phyloP scores from a whole-genome alignment of 176 grass and related monocot species.

The Secale cereale region DNA sequence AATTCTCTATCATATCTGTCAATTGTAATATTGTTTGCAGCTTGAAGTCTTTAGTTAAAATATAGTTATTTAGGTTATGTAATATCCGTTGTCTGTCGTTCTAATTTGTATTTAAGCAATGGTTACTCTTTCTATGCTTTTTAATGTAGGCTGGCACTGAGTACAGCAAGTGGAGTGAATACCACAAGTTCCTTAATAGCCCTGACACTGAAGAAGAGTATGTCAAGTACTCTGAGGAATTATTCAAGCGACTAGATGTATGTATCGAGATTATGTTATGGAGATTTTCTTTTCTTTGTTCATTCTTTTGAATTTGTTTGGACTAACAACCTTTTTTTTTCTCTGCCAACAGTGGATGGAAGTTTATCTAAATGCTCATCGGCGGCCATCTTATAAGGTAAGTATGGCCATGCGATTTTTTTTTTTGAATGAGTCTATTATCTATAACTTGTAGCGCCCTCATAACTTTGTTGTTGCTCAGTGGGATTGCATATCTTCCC shows the following conservation, averaged over 20 bases:
- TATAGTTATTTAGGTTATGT: not conserved
- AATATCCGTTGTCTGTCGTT: not conserved
- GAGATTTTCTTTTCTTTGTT: not conserved
- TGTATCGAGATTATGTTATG: not conserved
- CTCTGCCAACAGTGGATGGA: slow-evolving; percentile 4
- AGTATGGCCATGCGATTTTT: not conserved
- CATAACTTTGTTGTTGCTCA: not conserved
- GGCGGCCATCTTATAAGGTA: not conserved
- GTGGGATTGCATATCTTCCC: not conserved
- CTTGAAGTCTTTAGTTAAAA: not conserved
- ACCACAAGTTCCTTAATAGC: not conserved
- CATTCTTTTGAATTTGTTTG: not conserved
- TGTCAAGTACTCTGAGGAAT: not conserved
- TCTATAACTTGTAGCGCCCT: not conserved
- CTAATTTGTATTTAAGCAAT: not conserved
- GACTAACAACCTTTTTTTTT: not conserved
- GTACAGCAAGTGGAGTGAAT: not conserved
- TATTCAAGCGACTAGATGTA: not conserved
- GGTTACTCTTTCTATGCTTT: not conserved
- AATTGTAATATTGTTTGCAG: not conserved
- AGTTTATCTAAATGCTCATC: not conserved
- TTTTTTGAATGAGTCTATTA: not conserved
- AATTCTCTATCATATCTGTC: not conserved
- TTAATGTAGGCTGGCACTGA: slow-evolving; percentile 1
- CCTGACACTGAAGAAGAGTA: not conserved